Base-by-base conservation (phyloP, 805 yeast species). In the Ogataea ganodermae region DNA sequence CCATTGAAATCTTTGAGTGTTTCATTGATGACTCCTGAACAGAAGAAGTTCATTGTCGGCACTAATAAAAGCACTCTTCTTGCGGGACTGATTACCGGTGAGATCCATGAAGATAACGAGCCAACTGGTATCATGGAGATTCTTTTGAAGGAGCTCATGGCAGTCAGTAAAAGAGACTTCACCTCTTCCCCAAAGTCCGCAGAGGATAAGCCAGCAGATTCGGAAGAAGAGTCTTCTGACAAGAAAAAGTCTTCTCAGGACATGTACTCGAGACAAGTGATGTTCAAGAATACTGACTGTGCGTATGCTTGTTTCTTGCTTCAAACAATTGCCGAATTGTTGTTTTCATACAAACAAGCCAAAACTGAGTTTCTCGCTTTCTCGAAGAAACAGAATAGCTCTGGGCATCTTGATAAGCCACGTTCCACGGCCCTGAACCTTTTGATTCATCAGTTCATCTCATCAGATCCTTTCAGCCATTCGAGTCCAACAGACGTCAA, bases 331-430 rank as follows among this genome's bases (percentile, higher is more conserved):
- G 75, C 83, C 0, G 97, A 91, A 55, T 67, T 89, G 6, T 65
- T 91, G 6, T 79, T 83, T 1, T 86, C 96, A 1, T 91, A 90
- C 62, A 85, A 83, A 51, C 84, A 83, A 51, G 80, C 90, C 42
- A 91, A 91, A 62, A 74, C 86, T 42, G 96, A 90, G 57, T 86
- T 91, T 58, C 68, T 90, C 47, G 83, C 92, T 0, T 91, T 80
- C 56, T 81, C 92, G 1, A 84, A 83, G 71, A 81, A 83, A 61
- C 44, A 62, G 49, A 50, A 45, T 58, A 44, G 59, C 13, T 42
- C 48, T 3, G 39, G 50, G 1, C 78, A 70, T 12, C 59, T 68
- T 2, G 68, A 74, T 13, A 88, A 83, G 58, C 95, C 96, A 2
- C 74, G 92, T 23, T 74, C 89, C 0, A 85, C 95, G 0, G 83